phyloP scores from a whole-genome alignment of 2,329 filamentous ascomycete genomes.

The Pseudogymnoascus sp. region DNA sequence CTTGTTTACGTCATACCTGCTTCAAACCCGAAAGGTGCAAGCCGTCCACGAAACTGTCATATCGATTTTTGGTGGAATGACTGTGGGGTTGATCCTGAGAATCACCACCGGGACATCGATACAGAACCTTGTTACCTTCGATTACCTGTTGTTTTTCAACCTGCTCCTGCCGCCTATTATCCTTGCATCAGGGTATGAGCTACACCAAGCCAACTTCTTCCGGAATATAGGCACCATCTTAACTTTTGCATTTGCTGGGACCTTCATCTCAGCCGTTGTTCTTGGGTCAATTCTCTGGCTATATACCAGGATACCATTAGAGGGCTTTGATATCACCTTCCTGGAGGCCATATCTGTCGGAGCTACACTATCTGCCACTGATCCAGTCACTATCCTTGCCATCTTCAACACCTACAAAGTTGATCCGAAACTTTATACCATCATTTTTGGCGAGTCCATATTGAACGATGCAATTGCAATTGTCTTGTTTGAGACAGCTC shows the following conservation, averaged over 20 bases:
- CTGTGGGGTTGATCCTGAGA: constrained; percentile 82
- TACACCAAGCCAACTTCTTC: constrained; percentile 99
- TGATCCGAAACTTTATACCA: constrained; percentile 94
- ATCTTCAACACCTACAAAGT: constrained; percentile 99
- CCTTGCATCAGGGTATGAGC: constrained; percentile 89
- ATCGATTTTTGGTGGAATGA: constrained; percentile 98
- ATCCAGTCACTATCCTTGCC: constrained; percentile 93
- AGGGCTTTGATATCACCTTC: constrained; percentile 80
- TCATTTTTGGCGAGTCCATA: constrained; percentile 98
- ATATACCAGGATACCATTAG: constrained; percentile 80
- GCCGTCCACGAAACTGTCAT: constrained; percentile 97
- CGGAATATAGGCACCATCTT: constrained; percentile 95
- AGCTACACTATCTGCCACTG: constrained; percentile 91
- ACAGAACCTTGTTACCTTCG: constrained; percentile 86
- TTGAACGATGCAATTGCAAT: constrained; percentile 98
- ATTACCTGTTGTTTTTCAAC: constrained; percentile 99
- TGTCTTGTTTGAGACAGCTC: constrained; percentile 95
- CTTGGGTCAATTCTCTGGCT: constrained; percentile 83
- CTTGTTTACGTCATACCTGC: constrained; percentile 93
- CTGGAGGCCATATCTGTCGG: constrained; percentile 96
- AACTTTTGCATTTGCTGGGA: constrained; percentile 95
- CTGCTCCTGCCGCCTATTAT: constrained; percentile 97
- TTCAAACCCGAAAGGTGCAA: constrained; percentile 95
- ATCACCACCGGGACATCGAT: constrained; percentile 77
- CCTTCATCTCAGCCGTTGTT: constrained; percentile 94